Conservation (phyloP, 371 early-diverging fungal genomes). For the Mortierella sp. region DNA sequence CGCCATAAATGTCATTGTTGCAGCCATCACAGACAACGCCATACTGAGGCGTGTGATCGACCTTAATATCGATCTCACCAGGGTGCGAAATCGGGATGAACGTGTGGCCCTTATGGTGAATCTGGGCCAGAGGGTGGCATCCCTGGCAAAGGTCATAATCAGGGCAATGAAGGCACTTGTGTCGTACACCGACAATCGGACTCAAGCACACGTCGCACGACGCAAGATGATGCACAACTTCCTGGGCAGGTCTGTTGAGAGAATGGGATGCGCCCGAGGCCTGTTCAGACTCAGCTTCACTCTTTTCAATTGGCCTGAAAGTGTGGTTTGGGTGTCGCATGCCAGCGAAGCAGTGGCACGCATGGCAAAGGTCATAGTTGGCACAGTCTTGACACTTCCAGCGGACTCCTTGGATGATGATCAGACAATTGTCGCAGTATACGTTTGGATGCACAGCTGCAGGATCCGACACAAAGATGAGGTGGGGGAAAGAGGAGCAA, state of each 20-base stretch:
- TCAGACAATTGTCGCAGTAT: slow-evolving; percentile 62
- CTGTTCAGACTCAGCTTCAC: neutral
- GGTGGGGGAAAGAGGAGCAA: neutral
- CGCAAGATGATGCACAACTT: slow-evolving; percentile 37
- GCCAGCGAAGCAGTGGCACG: slow-evolving; percentile 51
- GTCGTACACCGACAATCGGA: slow-evolving; percentile 61
- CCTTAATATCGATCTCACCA: slow-evolving; percentile 49
- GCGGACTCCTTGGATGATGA: slow-evolving; percentile 57
- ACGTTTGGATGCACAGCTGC: slow-evolving; percentile 29
- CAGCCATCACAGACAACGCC: slow-evolving; percentile 66
- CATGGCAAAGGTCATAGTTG: slow-evolving; percentile 65
- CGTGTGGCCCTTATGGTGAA: slow-evolving; percentile 58
- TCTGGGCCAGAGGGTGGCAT: slow-evolving; percentile 57
- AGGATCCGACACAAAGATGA: neutral
- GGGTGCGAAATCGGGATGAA: slow-evolving; percentile 55
- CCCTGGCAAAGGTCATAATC: slow-evolving; percentile 66
- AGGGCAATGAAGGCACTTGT: slow-evolving; percentile 62
- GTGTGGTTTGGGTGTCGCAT: slow-evolving; percentile 48
- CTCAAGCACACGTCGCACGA: slow-evolving; percentile 64
- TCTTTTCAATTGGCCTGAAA: slow-evolving; percentile 36
- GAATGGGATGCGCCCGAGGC: slow-evolving; percentile 7
- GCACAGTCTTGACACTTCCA: slow-evolving; percentile 64
- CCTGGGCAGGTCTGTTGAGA: neutral
- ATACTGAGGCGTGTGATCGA: slow-evolving; percentile 49
- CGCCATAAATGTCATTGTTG: slow-evolving; percentile 56